Evolutionary conservation across 768 basidiomycete genomes (phyloP), one percentile per base, ranked within the genome.

Genomic region (Boletus vinaceobasis): DNA sequence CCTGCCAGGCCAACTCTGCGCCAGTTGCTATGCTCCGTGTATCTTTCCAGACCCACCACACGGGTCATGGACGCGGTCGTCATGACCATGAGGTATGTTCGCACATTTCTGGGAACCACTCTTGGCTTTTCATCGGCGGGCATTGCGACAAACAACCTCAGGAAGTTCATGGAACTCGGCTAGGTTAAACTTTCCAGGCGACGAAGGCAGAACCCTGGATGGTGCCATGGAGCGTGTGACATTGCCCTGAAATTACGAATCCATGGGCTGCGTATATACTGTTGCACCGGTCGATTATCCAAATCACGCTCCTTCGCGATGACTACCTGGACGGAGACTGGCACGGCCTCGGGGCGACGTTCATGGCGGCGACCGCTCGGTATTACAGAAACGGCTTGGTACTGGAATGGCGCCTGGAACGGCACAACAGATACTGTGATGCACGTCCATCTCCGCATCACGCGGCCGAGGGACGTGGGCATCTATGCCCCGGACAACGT

Each of bases 351-450:
- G 1, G 52, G 56, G 0, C 46, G n/a, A 54, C 47, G 48, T 23
- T 27, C 23, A 37, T 57, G 52, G 52, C 11, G 26, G 9, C 52
- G 52, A 17, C 21, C 52, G 4, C 65, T 81, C 2, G 78, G 78
- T 7, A 40, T 56, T 13, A 71, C 70, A 23, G 79, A 81, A 62
- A 10, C 46, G 5, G 46, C 13, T 17, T 47, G 76, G 57, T 75
- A 60, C 36, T 78, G 57, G 60, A 73, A 77, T 60, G 56, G 68
- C 14, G 59, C 65, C 23, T 74, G 77, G 49, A 64, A 69, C 26
- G 65, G 79, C 40, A 78, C 80, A 11, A 73, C 77, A 1, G 79
- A 81, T 65, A 74, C 58, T 9, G 51, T 78, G 21, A 73, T 74
- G 47, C 69, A 72, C 40, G 67, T 72, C 8, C 69, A 74, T 51